Percentiles rank a stretch among this genome's conserved stretches.
These are phyloP conservation scores for Erigeron canadensis DNA, from an alignment of 129 eudicot species.

Conservation along the genomic window DNA sequence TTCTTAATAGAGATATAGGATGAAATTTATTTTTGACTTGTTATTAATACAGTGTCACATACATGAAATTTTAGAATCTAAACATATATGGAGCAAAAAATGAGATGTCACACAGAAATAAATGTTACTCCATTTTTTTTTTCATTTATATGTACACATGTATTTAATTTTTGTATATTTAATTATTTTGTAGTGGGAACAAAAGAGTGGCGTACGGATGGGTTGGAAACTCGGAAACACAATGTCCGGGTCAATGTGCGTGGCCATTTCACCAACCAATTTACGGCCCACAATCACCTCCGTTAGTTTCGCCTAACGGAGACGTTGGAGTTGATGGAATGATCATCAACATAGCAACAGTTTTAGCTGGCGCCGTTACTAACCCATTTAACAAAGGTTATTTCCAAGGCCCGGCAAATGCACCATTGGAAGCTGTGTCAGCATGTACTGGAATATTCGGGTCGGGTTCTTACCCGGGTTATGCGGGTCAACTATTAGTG, in stretches of 20 bases:
- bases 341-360: slow-evolving; percentile 70
- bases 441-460: slow-evolving; percentile 76
- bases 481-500: slow-evolving; percentile 53
- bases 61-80: no score
- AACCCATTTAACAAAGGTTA: slow-evolving; percentile 69
- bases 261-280: slow-evolving; percentile 92
- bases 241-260: slow-evolving; percentile 83
- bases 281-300: slow-evolving; percentile 90
- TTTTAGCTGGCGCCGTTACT: slow-evolving; percentile 67
- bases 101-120: no score
- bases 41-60: no score
- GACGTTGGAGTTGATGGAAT: slow-evolving; percentile 82
- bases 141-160: no score
- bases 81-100: no score
- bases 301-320: slow-evolving; percentile 68
- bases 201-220: slow-evolving; percentile 56
- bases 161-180: background rate
- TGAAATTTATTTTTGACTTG: no score
- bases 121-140: no score
- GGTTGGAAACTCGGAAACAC: slow-evolving; percentile 76
- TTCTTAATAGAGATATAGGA: no score
- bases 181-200: slow-evolving; percentile 8
- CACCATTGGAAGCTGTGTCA: slow-evolving; percentile 72
- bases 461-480: slow-evolving; percentile 80
- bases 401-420: slow-evolving; percentile 66